Evolutionary conservation across 352 stramenopile species (phyloP).

Genomic region (Phytophthora sojae): DNA sequence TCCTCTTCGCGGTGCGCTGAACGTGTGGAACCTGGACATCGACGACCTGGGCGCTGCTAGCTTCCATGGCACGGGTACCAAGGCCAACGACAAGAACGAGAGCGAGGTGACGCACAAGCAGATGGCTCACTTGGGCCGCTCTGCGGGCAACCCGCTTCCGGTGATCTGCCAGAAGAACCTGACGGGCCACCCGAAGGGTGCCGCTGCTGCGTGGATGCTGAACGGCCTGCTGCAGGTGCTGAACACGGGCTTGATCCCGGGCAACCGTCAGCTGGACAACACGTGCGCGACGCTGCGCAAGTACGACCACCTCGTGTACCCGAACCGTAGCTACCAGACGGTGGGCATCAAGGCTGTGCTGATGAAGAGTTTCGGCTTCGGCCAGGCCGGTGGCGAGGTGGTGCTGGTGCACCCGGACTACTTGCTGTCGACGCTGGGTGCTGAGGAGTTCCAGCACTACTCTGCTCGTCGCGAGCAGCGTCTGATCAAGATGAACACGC

Average conservation of each 20-base stretch:
- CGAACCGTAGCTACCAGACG: slow-evolving; percentile 84
- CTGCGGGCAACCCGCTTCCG: slow-evolving; percentile 74
- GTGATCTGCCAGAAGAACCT: slow-evolving; percentile 87
- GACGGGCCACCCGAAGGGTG: slow-evolving; percentile 86
- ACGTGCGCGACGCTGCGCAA: slow-evolving; percentile 69
- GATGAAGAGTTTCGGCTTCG: slow-evolving; percentile 89
- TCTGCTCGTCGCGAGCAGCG: slow-evolving; percentile 63
- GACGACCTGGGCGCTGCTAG: slow-evolving; percentile 80
- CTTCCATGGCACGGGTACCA: slow-evolving; percentile 88
- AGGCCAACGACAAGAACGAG: slow-evolving; percentile 89
- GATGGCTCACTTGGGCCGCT: slow-evolving; percentile 78
- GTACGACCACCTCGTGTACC: slow-evolving; percentile 84
- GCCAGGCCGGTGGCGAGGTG: slow-evolving; percentile 77
- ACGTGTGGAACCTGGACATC: slow-evolving; percentile 75
- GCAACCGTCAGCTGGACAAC: slow-evolving; percentile 89
- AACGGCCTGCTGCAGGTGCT: slow-evolving; percentile 87
- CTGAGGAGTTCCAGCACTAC: slow-evolving; percentile 68
- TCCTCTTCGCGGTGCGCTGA: slow-evolving; percentile 72
- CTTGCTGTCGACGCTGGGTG: slow-evolving; percentile 63
- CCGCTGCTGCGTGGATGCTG: slow-evolving; percentile 83
- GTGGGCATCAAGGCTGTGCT: slow-evolving; percentile 80
- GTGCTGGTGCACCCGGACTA: slow-evolving; percentile 82
- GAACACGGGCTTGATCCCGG: slow-evolving; percentile 76
- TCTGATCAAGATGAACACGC: slow-evolving; percentile 75
- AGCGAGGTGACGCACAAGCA: slow-evolving; percentile 90